These are phyloP conservation scores for Rhizopus microsporus DNA, from an alignment of 371 early-diverging fungal genomes.

Conservation along the genomic window DNA sequence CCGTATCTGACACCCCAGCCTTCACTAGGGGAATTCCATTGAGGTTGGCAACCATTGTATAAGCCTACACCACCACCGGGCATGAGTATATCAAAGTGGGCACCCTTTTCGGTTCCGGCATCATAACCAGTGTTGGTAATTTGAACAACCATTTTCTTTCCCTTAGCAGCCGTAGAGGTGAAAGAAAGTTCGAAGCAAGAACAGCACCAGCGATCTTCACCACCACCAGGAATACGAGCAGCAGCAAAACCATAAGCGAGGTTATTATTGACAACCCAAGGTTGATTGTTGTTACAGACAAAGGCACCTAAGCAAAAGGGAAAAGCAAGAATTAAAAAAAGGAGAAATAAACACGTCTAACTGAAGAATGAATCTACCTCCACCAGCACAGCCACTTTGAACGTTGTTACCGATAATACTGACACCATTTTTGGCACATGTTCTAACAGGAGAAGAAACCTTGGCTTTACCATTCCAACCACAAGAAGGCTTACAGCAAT, in stretches of 20 bases:
- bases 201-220: slow-evolving; percentile 40
- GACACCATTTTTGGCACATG: slow-evolving; percentile 38
- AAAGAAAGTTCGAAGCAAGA: slow-evolving; percentile 45
- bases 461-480: slow-evolving; percentile 39
- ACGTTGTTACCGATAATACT: slow-evolving; percentile 21
- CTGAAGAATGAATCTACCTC: slow-evolving; percentile 9
- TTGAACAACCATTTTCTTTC: slow-evolving; percentile 49
- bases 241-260: slow-evolving; percentile 50
- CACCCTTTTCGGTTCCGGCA: slow-evolving; percentile 10
- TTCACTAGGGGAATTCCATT: slow-evolving; percentile 32
- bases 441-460: slow-evolving; percentile 29
- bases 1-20: slow-evolving; percentile 48
- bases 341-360: too few relatives aligned
- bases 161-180: slow-evolving; percentile 28
- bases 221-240: slow-evolving; percentile 28
- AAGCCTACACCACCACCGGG: slow-evolving; percentile 53
- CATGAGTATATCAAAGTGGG: slow-evolving; percentile 43
- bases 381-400: slow-evolving; percentile 37
- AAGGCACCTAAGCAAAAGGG: slow-evolving; percentile 18
- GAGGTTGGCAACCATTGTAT: slow-evolving; percentile 41
- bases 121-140: slow-evolving; percentile 49
- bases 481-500: slow-evolving; percentile 50
- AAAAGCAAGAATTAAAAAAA: neutral
- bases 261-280: slow-evolving; percentile 36
- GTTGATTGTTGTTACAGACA: slow-evolving; percentile 45